Conservation (phyloP, 148 eudicot species). For the Nepenthes gracilis region DNA sequence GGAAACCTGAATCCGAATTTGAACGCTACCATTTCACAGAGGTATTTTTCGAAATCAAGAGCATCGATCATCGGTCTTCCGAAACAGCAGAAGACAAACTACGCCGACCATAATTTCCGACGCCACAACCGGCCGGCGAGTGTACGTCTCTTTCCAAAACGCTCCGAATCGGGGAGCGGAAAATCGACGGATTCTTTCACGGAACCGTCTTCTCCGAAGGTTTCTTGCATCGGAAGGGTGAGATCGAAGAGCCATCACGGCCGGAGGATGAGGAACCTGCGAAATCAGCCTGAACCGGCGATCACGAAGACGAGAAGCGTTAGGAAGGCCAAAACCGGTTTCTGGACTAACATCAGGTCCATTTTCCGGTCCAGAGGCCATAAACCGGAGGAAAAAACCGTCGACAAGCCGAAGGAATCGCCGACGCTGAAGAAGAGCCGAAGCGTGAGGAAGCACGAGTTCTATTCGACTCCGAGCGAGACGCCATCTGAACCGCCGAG, state of each 20-base stretch:
- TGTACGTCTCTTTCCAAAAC: slow-evolving; percentile 54
- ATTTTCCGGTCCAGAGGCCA: slow-evolving; percentile 25
- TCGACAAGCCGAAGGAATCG: neutral
- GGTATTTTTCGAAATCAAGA: slow-evolving; percentile 32
- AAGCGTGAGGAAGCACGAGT: slow-evolving; percentile 8
- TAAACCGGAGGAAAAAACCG: slow-evolving; percentile 3
- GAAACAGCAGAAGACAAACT: slow-evolving; percentile 47
- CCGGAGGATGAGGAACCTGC: slow-evolving; percentile 19
- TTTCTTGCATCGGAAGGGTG: slow-evolving; percentile 82
- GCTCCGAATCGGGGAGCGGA: slow-evolving; percentile 18
- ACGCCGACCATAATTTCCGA: slow-evolving; percentile 25
- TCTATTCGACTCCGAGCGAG: slow-evolving; percentile 4
- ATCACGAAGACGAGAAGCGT: neutral
- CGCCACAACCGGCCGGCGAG: slow-evolving; percentile 21
- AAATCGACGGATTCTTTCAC: slow-evolving; percentile 21
- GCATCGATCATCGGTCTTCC: slow-evolving; percentile 55
- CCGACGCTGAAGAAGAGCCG: slow-evolving; percentile 6
- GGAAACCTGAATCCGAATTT: slow-evolving; percentile 15
- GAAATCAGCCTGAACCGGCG: slow-evolving; percentile 2
- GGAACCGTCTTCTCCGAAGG: slow-evolving; percentile 86
- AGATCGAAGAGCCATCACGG: slow-evolving; percentile 41
- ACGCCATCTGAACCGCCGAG: slow-evolving; percentile 27
- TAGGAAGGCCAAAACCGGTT: slow-evolving; percentile 18
- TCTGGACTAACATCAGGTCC: slow-evolving; percentile 23
- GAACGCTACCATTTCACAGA: slow-evolving; percentile 30